Percentiles rank a stretch among this genome's conserved stretches.
These are phyloP conservation scores for Phytophthora tubulina DNA, from an alignment of 352 stramenopile species.

Conservation along the genomic window DNA sequence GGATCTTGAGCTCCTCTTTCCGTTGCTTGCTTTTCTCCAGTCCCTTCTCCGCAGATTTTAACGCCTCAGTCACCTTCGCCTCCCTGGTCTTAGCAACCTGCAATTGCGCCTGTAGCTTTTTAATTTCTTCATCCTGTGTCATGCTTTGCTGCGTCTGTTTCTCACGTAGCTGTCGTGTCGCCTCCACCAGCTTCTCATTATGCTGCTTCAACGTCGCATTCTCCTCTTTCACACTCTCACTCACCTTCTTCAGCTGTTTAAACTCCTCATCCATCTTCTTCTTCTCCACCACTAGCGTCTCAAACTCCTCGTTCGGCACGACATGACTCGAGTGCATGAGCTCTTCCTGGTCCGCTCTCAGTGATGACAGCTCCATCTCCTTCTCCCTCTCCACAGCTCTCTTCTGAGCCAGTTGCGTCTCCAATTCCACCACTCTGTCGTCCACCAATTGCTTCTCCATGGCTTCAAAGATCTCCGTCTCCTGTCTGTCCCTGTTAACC, in stretches of 20 bases:
- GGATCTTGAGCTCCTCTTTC: conserved; percentile 47
- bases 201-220: conserved; percentile 32
- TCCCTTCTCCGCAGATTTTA: conserved; percentile 26
- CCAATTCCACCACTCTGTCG: conserved; percentile 62
- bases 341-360: conserved; percentile 46
- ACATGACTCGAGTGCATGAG: conserved; percentile 35
- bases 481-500: conserved; percentile 22
- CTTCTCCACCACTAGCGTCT: conserved; percentile 34
- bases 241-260: conserved; percentile 28
- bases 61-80: conserved; percentile 3
- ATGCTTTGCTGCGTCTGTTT: conserved; percentile 36
- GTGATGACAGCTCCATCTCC: conserved; percentile 47
- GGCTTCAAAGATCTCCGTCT: conserved; percentile 52
- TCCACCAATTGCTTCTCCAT: conserved; percentile 63
- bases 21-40: conserved; percentile 27
- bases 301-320: conserved; percentile 36
- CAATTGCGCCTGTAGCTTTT: conserved; percentile 47
- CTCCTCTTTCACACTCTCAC: conserved; percentile 37
- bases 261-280: conserved; percentile 31
- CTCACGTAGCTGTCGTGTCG: conserved; percentile 30
- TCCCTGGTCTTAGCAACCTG: conserved; percentile 28
- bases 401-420: conserved; percentile 60
- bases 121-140: conserved; percentile 34
- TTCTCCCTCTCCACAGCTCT: conserved; percentile 49
- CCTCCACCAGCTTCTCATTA: conserved; percentile 43